phyloP scores from a whole-genome alignment of 345 rosid species.

The Hypericum androsaemum region DNA sequence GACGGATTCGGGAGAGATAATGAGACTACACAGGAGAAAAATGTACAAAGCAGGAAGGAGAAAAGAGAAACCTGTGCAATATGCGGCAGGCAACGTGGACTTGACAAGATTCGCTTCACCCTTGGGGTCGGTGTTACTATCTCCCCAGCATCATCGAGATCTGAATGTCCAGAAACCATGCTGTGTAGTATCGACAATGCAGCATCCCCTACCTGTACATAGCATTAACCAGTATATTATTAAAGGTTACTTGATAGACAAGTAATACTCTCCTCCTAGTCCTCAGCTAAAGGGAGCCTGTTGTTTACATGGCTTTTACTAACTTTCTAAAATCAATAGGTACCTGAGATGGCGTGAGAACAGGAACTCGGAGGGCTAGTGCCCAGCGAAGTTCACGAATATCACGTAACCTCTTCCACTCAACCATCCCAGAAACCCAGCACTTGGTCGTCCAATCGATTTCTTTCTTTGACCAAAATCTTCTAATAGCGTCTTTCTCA shows the following conservation, averaged over 20 bases:
- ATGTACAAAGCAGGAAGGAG: background rate
- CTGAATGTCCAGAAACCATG: constrained; percentile 99
- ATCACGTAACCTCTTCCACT: constrained; percentile 92
- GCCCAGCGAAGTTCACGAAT: constrained; percentile 99
- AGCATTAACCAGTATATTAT: constrained; percentile 14
- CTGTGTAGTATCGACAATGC: constrained; percentile 87
- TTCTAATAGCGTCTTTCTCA: constrained; percentile 92
- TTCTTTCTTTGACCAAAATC: constrained; percentile 83
- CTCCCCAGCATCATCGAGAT: constrained; percentile 99
- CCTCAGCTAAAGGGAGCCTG: too few relatives aligned
- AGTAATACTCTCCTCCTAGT: too few relatives aligned
- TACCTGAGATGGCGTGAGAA: constrained; percentile 90
- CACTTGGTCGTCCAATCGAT: constrained; percentile 89
- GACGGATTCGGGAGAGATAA: background rate
- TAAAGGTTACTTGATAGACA: background rate
- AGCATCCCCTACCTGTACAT: constrained; percentile 75
- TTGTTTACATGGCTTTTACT: too few relatives aligned
- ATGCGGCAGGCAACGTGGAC: constrained; percentile 95
- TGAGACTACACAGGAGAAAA: background rate
- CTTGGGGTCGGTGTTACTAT: constrained; percentile 98
- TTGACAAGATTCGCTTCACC: constrained; percentile 89
- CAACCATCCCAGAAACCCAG: constrained; percentile 92
- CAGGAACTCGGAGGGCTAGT: constrained; percentile 82
- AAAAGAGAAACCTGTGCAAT: constrained; percentile 68
- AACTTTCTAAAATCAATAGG: background rate